Base-by-base conservation (phyloP, 768 basidiomycete genomes). In the Leccinum subgranulosum region DNA sequence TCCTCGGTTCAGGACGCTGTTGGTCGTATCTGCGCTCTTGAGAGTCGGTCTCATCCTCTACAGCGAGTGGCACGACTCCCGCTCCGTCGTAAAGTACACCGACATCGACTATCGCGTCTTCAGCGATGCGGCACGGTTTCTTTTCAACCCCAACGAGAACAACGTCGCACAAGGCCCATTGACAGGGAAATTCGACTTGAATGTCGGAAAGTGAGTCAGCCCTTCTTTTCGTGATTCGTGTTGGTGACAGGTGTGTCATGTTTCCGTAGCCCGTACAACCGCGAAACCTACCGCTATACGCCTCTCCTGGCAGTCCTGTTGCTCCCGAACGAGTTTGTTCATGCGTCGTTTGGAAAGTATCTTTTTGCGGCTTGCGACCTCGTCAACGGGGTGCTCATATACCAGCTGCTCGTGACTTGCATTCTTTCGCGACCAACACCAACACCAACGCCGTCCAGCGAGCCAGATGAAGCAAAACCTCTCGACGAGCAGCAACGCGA, bases 21-120 rank as follows among this genome's bases (percentile, higher is more conserved):
- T 92, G n/a, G 28, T 77, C 19, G 62, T 77, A 23, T 84, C 90
- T 1, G 71, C 77, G 21, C n/a, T 80, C 41, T 68, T 95, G 52
- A 85, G 92, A 57, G 69, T 90, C 31, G 77, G 69, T 6, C 82
- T 96, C 46, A 87, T 96, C 56, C 68, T 87, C 4, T 96, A 94
- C 70, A 93, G 92, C 67, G 90, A 91, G 75, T 93, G 90, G 84
- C 93, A 94, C 58, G 94, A 97, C 65, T 82, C 83, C 15, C 85
- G 76, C 63, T 91, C 90, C 1, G 71, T 84, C 29, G 86, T 98
- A 23, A 95, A 95, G 73, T 99, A 98, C 69, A 98, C 97, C n/a
- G 97, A 99, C 73, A 81, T 98, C 62, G 97, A 99, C 74, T 98
- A 98, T 73, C 82, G 85, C 36, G 96, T 99, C 64, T 97, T 98